phyloP scores from a whole-genome alignment of 345 rosid genomes.

The Citrus unshiu region DNA sequence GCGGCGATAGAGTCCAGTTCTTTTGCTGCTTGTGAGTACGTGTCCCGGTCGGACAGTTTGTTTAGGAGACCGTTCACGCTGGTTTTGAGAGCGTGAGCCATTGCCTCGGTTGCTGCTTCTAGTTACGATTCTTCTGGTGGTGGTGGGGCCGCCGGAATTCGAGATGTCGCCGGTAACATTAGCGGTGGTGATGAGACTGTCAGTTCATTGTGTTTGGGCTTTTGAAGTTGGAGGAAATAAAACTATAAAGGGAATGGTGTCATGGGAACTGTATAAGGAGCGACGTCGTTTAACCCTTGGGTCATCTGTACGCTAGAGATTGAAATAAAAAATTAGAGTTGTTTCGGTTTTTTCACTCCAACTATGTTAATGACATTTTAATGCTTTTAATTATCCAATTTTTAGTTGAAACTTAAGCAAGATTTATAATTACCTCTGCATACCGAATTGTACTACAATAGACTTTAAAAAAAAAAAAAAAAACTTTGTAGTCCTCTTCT shows the following conservation, averaged over 20 bases:
- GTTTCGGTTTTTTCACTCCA: slow-evolving; percentile 17
- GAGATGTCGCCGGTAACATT: slow-evolving; percentile 24
- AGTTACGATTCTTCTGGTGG: slow-evolving; percentile 9
- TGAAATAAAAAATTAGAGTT: background rate
- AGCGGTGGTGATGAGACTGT: slow-evolving; percentile 13
- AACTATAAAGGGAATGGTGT: background rate
- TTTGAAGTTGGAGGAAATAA: background rate
- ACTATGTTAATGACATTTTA: background rate
- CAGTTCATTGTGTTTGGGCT: background rate
- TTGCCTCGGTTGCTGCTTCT: slow-evolving; percentile 7
- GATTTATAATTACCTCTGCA: too few relatives aligned
- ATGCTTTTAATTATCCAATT: too few relatives aligned
- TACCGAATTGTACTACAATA: too few relatives aligned
- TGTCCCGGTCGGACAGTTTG: slow-evolving; percentile 88
- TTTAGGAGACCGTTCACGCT: slow-evolving; percentile 49
- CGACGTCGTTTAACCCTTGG: background rate
- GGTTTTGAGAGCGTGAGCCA: slow-evolving; percentile 57
- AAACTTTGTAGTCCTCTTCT: too few relatives aligned
- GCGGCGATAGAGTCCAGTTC: slow-evolving; percentile 73
- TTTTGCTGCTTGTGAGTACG: slow-evolving; percentile 57
- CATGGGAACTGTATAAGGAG: background rate
- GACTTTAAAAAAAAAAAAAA: too few relatives aligned
- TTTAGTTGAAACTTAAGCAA: too few relatives aligned
- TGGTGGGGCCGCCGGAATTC: slow-evolving; percentile 24
- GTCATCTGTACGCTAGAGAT: background rate